Base-by-base conservation (phyloP, 805 yeast genomes). In the Pichia scutulata region DNA sequence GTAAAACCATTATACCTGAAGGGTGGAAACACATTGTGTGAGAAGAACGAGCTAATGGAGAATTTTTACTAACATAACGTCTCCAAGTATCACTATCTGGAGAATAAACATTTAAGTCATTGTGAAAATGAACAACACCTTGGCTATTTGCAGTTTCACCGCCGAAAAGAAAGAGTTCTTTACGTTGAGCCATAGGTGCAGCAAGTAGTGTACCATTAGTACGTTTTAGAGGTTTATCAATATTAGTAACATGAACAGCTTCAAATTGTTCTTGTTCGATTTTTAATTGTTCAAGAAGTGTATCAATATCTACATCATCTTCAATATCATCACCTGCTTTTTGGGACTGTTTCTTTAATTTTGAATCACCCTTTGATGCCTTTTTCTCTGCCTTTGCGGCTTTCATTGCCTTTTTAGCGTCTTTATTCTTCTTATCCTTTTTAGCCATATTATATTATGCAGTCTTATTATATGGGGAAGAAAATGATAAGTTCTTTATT, bases 21-120 rank as follows among this genome's bases (percentile, higher is more conserved):
- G 97, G 96, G 67, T 92, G 98, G 0, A 87, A 84, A 54, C 90
- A 83, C 88, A 90, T 86, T 1, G 96, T 86, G 58, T 95, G 97
- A 0, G 97, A 89, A 0, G 96, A 86, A 55, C 99, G 72, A 1
- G 97, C 96, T 63, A 90, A 77, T 16, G 99, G 99, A 0, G 95
- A 68, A 62, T 92, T 92, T 59, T 86, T 86, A 2, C 96, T 88
- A 2, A 83, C 71, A 57, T 82, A 77, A 52, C 75, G 76, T 53
- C 89, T 77, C 99, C 99, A 92, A 22, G 71, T 77, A 60, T 85
- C 85, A 41, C 86, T 81, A 57, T 88, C 95, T 7, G 86, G 74
- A 7, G 86, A 72, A 67, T 84, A 90, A 2, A 84, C 74, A 61
- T 68, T 80, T 53, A 90, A 70, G 59, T 92, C 98, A 60, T 90